Evolutionary conservation across 441 rosid species (phyloP), one percentile per base, ranked within the genome.

Genomic region (Arabidopsis lyrata): DNA sequence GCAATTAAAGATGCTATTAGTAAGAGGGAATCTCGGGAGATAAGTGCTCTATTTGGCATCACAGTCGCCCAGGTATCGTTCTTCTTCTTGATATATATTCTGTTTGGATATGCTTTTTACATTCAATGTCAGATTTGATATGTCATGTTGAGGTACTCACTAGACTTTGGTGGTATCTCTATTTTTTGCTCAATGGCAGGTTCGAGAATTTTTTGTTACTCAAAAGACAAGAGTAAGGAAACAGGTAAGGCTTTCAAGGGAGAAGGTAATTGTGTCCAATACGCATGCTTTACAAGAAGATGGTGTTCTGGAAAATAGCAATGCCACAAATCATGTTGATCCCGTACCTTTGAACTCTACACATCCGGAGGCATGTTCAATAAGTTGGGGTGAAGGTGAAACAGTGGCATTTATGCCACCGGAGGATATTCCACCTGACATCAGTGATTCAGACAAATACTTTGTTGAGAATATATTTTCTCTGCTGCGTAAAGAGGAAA

Each of bases 1-100:
- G 85, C 99, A 47, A 77, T 96, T 78, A 96, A 92, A 92, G 97
- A 96, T 80, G 93, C 91, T 45, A 87, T 93, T 71, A 90, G 90
- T 76, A 93, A 96, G 86, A 96, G 85, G 81, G 99, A 96, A 87
- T 90, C 84, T 44, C 92, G 95, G 35, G 96, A 93, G 75, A 90
- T 96, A 74, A 96, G 99, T 81, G 95, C 91, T 81, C 88, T 84
- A 50, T 90, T 93, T 82, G 95, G 98, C 68, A 87, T 89, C 76
- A 87, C 96, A 9, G 86, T 88, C 64, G 87, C 97, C 63, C 97
- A 96, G 97, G 99, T 96, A 39, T 61, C 72, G 29, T 58, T 70
- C 42, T 20, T 57, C 41, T 29, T 48, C 57, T 29, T 71, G 56
- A 20, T 11, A 20, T 50, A 55, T 55, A 13, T 47, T 63, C 14